Evolutionary conservation across 2,329 filamentous ascomycete genomes (phyloP).

Genomic region (Aureobasidium vineae): DNA sequence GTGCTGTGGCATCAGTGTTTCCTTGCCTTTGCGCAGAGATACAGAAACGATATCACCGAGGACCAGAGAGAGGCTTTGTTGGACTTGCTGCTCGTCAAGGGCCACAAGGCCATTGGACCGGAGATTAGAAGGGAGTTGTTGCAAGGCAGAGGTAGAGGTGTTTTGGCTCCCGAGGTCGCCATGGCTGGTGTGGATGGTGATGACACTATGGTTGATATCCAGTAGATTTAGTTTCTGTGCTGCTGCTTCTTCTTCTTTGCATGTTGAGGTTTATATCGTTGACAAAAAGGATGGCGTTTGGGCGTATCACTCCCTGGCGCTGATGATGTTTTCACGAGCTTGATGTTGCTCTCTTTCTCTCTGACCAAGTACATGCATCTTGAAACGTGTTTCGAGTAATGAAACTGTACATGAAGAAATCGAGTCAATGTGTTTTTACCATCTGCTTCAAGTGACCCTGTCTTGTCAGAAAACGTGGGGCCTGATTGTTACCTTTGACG

Average conservation of each 20-base stretch:
- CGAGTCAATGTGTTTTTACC: too few species aligned
- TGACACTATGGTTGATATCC: slow-evolving; percentile 75
- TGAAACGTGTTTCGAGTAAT: too few species aligned
- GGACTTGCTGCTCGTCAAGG: slow-evolving; percentile 78
- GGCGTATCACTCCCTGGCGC: not conserved
- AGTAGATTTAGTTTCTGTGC: slow-evolving; percentile 11
- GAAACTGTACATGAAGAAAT: not conserved
- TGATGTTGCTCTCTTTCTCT: too few species aligned
- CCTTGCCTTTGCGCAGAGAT: slow-evolving; percentile 87
- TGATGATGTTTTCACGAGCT: not conserved
- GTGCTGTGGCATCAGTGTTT: slow-evolving; percentile 97
- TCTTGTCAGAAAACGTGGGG: not conserved
- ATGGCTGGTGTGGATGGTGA: slow-evolving; percentile 61
- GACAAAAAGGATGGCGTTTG: not conserved
- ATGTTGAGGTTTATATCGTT: not conserved
- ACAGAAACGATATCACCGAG: slow-evolving; percentile 93
- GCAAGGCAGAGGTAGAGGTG: slow-evolving; percentile 80
- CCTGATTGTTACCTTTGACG: not conserved
- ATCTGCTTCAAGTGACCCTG: not conserved
- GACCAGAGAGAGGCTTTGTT: slow-evolving; percentile 89
- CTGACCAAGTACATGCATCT: not conserved
- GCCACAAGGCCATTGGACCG: slow-evolving; percentile 84
- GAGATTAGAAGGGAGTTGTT: slow-evolving; percentile 87
- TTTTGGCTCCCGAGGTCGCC: slow-evolving; percentile 60
- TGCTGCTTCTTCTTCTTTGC: not conserved